A percentile compares a stretch with the other conserved stretches of the same genome.
Conservation (phyloP, 768 basidiomycete species). For the Cubamyces sp. region DNA sequence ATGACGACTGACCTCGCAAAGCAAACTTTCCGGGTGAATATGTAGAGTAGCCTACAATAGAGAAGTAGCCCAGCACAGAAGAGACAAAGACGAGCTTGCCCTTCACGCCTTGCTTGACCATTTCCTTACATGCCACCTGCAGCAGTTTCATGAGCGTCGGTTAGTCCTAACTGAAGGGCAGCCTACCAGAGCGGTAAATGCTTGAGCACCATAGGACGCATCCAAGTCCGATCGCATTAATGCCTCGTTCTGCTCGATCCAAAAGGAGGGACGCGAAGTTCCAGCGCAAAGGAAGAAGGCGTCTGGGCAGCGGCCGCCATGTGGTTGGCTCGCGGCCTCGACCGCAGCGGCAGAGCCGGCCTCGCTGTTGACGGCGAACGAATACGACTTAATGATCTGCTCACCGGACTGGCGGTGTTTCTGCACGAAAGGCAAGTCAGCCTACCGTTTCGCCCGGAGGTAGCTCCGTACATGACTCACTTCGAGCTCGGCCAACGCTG, state of each 20-base stretch:
- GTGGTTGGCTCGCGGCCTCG: constrained; percentile 55
- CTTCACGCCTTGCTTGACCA: constrained; percentile 57
- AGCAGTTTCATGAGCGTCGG: neutral
- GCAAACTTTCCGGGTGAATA: constrained; percentile 90
- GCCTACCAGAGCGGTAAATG: constrained; percentile 56
- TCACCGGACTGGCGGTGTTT: constrained; percentile 50
- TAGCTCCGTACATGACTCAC: constrained; percentile 42
- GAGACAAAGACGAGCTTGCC: constrained; percentile 80
- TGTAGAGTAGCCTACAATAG: constrained; percentile 75
- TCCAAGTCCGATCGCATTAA: constrained; percentile 60
- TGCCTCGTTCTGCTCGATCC: constrained; percentile 69
- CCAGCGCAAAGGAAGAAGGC: constrained; percentile 85
- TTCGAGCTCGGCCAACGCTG: constrained; percentile 65
- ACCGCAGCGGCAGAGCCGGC: constrained; percentile 63
- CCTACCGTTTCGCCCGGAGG: too few relatives aligned
- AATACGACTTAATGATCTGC: constrained; percentile 69
- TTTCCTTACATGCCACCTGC: constrained; percentile 69
- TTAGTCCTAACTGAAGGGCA: neutral
- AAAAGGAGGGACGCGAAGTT: constrained; percentile 66
- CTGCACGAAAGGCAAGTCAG: neutral
- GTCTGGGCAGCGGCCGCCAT: constrained; percentile 67
- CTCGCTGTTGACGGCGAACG: constrained; percentile 63
- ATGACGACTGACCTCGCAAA: constrained; percentile 60
- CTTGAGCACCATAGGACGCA: constrained; percentile 57
- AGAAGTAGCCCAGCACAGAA: constrained; percentile 75